These are phyloP conservation scores for Hypoxylon crocopeplum DNA, from an alignment of 495 filamentous ascomycete species.

Conservation along the genomic window DNA sequence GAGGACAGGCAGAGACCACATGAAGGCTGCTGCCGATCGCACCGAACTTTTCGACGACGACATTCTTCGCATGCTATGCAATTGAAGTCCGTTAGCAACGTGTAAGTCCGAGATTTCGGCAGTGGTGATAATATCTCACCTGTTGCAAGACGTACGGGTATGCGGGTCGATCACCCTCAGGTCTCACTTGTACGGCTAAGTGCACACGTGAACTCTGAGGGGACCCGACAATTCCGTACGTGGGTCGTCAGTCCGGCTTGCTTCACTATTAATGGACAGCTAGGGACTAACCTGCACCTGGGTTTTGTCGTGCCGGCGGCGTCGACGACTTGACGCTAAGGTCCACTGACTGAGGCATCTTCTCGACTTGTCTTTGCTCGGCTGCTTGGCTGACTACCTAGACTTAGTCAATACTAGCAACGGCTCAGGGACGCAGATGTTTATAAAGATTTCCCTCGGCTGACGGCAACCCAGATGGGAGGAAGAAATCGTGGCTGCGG, in stretches of 20 bases:
- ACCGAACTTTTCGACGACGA: slow-evolving; percentile 36
- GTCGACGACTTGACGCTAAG: slow-evolving; percentile 27
- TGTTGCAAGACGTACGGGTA: slow-evolving; percentile 12
- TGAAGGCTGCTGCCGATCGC: slow-evolving; percentile 32
- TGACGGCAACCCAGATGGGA: background rate
- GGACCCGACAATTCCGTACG: slow-evolving; percentile 14
- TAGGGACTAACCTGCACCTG: slow-evolving; percentile 30
- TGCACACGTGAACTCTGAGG: slow-evolving; percentile 8
- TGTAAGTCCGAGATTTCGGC: background rate
- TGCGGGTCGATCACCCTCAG: slow-evolving; percentile 11
- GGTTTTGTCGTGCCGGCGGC: slow-evolving; percentile 32
- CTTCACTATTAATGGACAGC: background rate
- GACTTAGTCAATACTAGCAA: slow-evolving; percentile 3
- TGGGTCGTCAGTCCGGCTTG: background rate
- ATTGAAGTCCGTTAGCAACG: background rate
- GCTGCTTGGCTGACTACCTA: background rate
- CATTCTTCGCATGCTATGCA: slow-evolving; percentile 34
- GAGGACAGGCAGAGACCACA: slow-evolving; percentile 32
- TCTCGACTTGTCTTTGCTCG: slow-evolving; percentile 8
- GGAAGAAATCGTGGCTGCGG: slow-evolving; percentile 6
- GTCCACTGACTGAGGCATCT: slow-evolving; percentile 33
- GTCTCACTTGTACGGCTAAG: slow-evolving; percentile 12
- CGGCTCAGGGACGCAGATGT: background rate
- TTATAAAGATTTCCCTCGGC: slow-evolving; percentile 10
- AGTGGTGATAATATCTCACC: slow-evolving; percentile 1